Percentiles rank a stretch among this genome's conserved stretches.
Conservation (phyloP, 1,139 yeast species). For the Scheffersomyces quercinus region DNA sequence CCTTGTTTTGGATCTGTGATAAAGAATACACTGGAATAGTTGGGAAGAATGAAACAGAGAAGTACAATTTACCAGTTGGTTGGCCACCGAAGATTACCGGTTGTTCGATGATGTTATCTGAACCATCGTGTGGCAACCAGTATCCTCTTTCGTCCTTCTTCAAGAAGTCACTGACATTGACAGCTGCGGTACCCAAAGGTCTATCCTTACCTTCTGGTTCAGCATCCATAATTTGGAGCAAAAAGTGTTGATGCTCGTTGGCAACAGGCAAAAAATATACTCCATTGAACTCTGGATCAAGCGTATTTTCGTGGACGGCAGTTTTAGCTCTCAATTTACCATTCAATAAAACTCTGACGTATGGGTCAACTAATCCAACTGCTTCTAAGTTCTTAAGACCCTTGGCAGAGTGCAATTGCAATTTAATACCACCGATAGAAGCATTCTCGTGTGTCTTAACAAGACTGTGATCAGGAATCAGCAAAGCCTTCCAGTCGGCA, state of each 20-base stretch:
- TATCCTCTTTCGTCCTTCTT: slow-evolving; percentile 45
- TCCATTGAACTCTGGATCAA: slow-evolving; percentile 57
- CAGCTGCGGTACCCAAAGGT: slow-evolving; percentile 57
- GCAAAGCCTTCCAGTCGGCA: slow-evolving; percentile 73
- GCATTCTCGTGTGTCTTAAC: slow-evolving; percentile 47
- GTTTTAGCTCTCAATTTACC: slow-evolving; percentile 62
- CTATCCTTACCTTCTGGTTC: slow-evolving; percentile 66
- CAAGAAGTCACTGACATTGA: slow-evolving; percentile 52
- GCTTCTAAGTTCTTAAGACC: slow-evolving; percentile 61
- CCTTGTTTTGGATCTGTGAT: slow-evolving; percentile 46
- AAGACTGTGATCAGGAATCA: slow-evolving; percentile 52
- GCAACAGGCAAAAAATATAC: slow-evolving; percentile 63
- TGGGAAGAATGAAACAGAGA: slow-evolving; percentile 65
- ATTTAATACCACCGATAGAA: slow-evolving; percentile 66
- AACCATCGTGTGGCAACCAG: slow-evolving; percentile 53
- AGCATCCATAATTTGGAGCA: slow-evolving; percentile 63
- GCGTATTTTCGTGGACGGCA: slow-evolving; percentile 52
- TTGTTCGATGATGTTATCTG: slow-evolving; percentile 45
- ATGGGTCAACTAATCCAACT: slow-evolving; percentile 75
- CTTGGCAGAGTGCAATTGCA: slow-evolving; percentile 56
- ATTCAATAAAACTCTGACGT: slow-evolving; percentile 56
- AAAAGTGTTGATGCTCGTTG: slow-evolving; percentile 60
- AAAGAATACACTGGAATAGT: slow-evolving; percentile 61
- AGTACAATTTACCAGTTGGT: slow-evolving; percentile 51
- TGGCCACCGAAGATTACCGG: slow-evolving; percentile 46